Evolutionary conservation across 495 filamentous ascomycete genomes (phyloP), one percentile per base, ranked within the genome.

Genomic region (Diplogelasinospora grovesii): DNA sequence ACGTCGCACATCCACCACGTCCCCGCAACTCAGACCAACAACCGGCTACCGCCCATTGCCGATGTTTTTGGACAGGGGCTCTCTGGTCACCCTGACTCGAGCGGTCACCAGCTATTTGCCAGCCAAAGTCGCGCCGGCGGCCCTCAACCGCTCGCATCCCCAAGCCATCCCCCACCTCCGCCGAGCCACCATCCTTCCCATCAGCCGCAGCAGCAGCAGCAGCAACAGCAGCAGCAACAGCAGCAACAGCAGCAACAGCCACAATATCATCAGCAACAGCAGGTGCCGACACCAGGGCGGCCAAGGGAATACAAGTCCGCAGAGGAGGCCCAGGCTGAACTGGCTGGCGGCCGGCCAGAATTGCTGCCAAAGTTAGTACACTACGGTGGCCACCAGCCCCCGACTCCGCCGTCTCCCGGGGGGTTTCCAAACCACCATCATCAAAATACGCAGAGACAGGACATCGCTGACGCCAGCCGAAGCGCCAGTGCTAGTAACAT

Each of bases 1-100:
- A 87, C 85, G 0, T 92, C 86, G 22, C 89, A 95, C 51, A 92
- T 95, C 59, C 88, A 95, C 55, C 89, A 95, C 52, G 73, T 93
- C 9, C 88, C 86, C 11, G 88, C 89, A 8, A 79, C 74, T 35
- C 88, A 94, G 60, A 95, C 92, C 2, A 82, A 81, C 55, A 97
- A 97, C 59, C 83, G 92, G 24, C 75, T 98, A 22, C 92, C 92
- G 13, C 92, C 92, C 0, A 89, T 98, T 38, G 81, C 88, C 19
- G 92, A 96, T 60, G 92, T 98, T 3, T 95, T 97, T 56, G 85
- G 83, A 8, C 77, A 80, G 27, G 86, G 90, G 43, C 69, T 86
- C n/a, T 73, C 94, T 20, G 82, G 77, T 23, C 77, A 78, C 29
- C 69, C 53, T 56, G 81, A 67, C 24, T 82, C 82, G 32, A 88